Percentiles rank a stretch among this genome's conserved stretches.
Conservation (phyloP, 768 basidiomycete species). For the Mycena filopes region DNA sequence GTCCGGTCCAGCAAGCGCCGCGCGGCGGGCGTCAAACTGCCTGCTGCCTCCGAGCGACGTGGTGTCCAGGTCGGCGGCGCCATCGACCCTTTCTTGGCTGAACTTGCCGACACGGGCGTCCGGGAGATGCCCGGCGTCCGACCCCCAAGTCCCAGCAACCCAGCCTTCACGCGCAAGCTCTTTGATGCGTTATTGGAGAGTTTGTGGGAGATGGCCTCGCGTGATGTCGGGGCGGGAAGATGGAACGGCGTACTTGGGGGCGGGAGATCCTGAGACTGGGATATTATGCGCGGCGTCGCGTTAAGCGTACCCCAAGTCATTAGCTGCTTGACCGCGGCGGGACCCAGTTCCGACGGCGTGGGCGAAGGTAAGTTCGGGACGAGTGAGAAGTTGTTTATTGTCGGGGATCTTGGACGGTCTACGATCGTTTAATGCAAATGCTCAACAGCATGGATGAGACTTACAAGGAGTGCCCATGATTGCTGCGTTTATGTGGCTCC, state of each 20-base stretch:
- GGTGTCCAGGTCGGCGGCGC: constrained; percentile 86
- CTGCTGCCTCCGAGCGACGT: constrained; percentile 74
- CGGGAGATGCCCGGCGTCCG: constrained; percentile 51
- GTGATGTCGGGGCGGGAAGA: constrained; percentile 77
- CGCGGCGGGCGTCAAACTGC: constrained; percentile 89
- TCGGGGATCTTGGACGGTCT: constrained; percentile 76
- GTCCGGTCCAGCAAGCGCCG: constrained; percentile 78
- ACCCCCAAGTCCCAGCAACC: constrained; percentile 59
- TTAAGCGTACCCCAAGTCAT: constrained; percentile 98
- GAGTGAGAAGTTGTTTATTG: constrained; percentile 70
- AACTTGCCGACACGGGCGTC: constrained; percentile 40
- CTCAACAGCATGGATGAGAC: constrained; percentile 41
- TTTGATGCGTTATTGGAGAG: constrained; percentile 86
- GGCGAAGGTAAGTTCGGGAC: constrained; percentile 91
- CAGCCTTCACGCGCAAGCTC: constrained; percentile 82
- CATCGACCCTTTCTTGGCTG: constrained; percentile 67
- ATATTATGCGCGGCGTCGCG: constrained; percentile 90
- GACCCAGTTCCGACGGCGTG: constrained; percentile 82
- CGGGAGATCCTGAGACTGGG: constrained; percentile 63
- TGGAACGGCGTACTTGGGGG: constrained; percentile 77
- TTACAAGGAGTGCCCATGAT: constrained; percentile 92
- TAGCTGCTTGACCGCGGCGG: constrained; percentile 86
- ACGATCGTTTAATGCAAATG: constrained; percentile 20
- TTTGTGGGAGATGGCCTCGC: constrained; percentile 85
- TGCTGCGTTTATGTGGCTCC: constrained; percentile 91